phyloP scores from a whole-genome alignment of 306 rosid species.

The Dryas drummondii region DNA sequence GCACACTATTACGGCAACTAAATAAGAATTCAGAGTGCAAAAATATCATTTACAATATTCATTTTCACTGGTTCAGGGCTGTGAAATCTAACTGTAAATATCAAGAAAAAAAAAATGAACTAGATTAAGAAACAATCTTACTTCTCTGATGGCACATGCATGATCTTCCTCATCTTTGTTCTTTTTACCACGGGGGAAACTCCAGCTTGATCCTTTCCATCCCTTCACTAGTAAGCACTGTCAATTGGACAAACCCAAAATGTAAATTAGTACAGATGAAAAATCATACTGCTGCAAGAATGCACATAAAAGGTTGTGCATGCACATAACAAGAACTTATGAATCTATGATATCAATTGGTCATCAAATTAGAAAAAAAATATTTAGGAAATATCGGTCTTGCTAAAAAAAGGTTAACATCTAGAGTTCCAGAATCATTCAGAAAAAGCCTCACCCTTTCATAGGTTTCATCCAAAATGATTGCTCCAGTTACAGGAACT shows the following conservation, averaged over 20 bases:
- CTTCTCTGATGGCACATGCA: constrained; percentile 96
- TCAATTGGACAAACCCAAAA: constrained; percentile 29
- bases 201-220: constrained; percentile 99
- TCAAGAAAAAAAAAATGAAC: background rate
- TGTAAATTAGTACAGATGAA: background rate
- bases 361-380: background rate
- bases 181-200: constrained; percentile 99
- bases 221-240: constrained; percentile 98
- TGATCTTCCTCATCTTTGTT: constrained; percentile 97
- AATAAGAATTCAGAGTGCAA: background rate
- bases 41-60: background rate
- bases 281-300: constrained; percentile 10
- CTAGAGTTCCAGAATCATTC: background rate
- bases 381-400: background rate
- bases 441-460: constrained; percentile 72
- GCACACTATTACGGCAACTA: background rate
- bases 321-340: constrained; percentile 4
- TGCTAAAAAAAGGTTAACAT: background rate
- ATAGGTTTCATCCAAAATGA: constrained; percentile 91
- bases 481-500: constrained; percentile 97
- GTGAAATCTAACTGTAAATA: background rate
- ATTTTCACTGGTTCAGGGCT: background rate
- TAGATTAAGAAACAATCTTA: constrained; percentile 29
- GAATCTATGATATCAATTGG: background rate
- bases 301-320: background rate